Conservation (phyloP, 768 basidiomycete species). For the Boletus sp. region DNA sequence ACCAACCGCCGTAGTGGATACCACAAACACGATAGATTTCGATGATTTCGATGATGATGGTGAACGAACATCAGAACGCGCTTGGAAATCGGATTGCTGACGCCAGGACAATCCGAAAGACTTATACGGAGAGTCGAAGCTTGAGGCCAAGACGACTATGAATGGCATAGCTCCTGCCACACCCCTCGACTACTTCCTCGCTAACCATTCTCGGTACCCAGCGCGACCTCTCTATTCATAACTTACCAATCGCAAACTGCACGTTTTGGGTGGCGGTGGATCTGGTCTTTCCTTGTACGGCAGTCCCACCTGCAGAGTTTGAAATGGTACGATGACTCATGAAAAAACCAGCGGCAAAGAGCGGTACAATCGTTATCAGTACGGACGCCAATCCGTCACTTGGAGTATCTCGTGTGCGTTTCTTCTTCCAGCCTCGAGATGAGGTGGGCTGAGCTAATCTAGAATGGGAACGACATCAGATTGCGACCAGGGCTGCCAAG, state of each 20-base stretch:
- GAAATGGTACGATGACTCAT: constrained; percentile 56
- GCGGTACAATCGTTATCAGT: constrained; percentile 78
- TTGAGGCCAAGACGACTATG: constrained; percentile 33
- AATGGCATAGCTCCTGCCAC: constrained; percentile 37
- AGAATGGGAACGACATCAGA: constrained; percentile 40
- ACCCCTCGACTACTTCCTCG: neutral
- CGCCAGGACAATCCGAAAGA: constrained; percentile 43
- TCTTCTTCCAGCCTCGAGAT: constrained; percentile 1
- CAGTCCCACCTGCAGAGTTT: constrained; percentile 66
- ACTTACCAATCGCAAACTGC: constrained; percentile 78
- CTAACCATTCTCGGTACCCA: constrained; percentile 27
- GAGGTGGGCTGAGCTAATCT: constrained; percentile 7
- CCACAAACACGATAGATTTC: constrained; percentile 59
- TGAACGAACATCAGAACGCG: constrained; percentile 40
- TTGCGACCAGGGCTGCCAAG: constrained; percentile 60
- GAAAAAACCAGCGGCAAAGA: constrained; percentile 56
- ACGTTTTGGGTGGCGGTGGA: constrained; percentile 76
- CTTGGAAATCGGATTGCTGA: too few relatives aligned
- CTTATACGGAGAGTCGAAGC: constrained; percentile 52
- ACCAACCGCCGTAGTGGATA: constrained; percentile 51
- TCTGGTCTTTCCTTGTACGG: constrained; percentile 80
- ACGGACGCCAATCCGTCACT: constrained; percentile 84
- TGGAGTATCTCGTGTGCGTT: constrained; percentile 71
- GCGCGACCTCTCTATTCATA: constrained; percentile 72
- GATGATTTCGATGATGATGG: constrained; percentile 79